These are phyloP conservation scores for Pterocarpus santalinus DNA, from an alignment of 306 rosid genomes.

Conservation along the genomic window DNA sequence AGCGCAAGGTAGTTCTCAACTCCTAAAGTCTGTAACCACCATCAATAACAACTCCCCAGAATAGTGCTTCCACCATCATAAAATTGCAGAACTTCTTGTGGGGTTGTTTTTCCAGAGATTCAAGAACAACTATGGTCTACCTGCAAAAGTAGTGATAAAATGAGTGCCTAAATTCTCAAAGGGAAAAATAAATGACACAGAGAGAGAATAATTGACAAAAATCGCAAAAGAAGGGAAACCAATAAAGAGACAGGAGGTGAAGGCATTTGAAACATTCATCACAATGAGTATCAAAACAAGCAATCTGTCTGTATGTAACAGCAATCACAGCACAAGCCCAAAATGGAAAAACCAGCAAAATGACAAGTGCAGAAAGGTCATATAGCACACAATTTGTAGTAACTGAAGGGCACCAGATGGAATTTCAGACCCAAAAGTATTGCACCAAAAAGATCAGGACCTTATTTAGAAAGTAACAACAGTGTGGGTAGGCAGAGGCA, in stretches of 20 bases:
- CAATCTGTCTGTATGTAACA: not conserved
- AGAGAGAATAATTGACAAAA: not conserved
- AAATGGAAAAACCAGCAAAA: conserved; percentile 16
- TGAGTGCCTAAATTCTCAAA: conserved; percentile 10
- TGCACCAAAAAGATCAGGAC: conserved; percentile 29
- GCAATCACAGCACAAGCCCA: conserved; percentile 3
- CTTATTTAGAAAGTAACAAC: conserved; percentile 29
- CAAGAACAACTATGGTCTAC: conserved; percentile 7
- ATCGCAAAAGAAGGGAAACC: conserved; percentile 25
- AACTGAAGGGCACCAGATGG: not conserved
- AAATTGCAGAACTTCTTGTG: conserved; percentile 32
- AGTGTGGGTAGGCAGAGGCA: not conserved
- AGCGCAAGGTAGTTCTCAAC: conserved; percentile 29
- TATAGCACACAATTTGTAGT: conserved; percentile 17
- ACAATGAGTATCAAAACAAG: conserved; percentile 31
- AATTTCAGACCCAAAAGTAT: conserved; percentile 16
- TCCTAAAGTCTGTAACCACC: conserved; percentile 36
- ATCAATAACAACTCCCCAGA: conserved; percentile 42
- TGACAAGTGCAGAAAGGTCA: conserved; percentile 34
- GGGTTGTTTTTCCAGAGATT: conserved; percentile 28
- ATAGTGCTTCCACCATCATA: conserved; percentile 33
- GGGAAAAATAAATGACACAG: no score
- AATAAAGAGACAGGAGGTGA: not conserved
- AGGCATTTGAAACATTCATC: conserved; percentile 36
- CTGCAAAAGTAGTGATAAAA: conserved; percentile 45